These are phyloP conservation scores for Meyerozyma sp. DNA, from an alignment of 1,139 yeast species.

Conservation along the genomic window DNA sequence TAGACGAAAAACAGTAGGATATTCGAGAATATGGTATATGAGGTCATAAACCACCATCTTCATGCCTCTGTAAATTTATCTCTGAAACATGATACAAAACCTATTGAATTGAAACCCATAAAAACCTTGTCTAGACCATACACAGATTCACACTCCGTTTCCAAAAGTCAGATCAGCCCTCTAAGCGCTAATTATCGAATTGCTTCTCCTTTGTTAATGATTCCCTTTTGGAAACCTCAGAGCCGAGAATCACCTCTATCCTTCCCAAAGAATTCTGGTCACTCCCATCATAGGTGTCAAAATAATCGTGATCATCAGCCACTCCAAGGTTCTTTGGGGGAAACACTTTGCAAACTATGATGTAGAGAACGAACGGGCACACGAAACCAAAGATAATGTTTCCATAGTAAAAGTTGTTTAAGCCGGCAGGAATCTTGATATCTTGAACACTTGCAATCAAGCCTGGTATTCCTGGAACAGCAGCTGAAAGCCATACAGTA, in stretches of 20 bases:
- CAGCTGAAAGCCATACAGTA: conserved; percentile 1
- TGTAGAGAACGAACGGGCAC: conserved; percentile 32
- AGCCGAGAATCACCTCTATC: not conserved
- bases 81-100: not conserved
- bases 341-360: conserved; percentile 25
- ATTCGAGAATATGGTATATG: too few species aligned
- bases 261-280: not conserved
- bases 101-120: not conserved
- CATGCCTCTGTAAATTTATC: too few species aligned
- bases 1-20: not conserved
- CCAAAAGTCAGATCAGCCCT: not conserved
- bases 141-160: not conserved
- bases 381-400: conserved; percentile 34
- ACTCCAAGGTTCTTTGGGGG: conserved; percentile 28
- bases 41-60: too few species aligned
- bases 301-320: conserved; percentile 31
- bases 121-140: not conserved
- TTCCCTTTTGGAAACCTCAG: not conserved
- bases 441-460: conserved; percentile 4
- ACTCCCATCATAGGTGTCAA: conserved; percentile 7
- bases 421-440: conserved; percentile 18
- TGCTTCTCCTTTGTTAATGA: not conserved
- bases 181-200: not conserved
- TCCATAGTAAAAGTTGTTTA: conserved; percentile 35
- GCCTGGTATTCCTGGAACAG: conserved; percentile 15